Base-by-base conservation (phyloP, 495 filamentous ascomycete species). In the Aspergillus cavernicola region DNA sequence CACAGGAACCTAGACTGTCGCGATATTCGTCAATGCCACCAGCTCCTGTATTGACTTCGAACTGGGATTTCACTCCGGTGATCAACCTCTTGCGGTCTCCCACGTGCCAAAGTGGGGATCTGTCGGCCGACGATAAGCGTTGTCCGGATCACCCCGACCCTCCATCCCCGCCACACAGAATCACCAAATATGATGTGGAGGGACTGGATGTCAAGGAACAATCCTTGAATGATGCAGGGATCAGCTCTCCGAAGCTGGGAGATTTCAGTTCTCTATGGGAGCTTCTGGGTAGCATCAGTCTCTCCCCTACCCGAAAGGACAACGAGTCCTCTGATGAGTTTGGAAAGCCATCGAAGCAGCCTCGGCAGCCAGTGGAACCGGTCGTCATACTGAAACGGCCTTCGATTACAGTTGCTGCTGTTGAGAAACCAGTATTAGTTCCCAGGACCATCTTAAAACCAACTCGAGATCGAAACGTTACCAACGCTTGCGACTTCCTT, bases 1-100 rank as follows among this genome's bases (percentile, higher is more conserved):
- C 37, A 23, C 18, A 40, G 7, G 10, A 40, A 23, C 20, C 19
- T 42, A 16, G 40, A 13, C 10, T 19, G 13, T 43, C 13, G 3
- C 28, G 24, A 39, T 31, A 22, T 37, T 40, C 48, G 51, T 62
- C 58, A 62, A 65, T 65, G 57, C 53, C 53, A 51, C 56, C 64
- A 56, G 63, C 66, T 60, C 35, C 43, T 45, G 23, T 50, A 28
- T 49, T 54, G 18, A 44, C 61, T 50, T 68, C 69, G 37, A 64
- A 56, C 40, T 80, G 77, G 77, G 75, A 77, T 56, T 76, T 80
- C 54, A 62, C 72, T 51, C 65, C 70, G 56, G 77, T 74, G 61
- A 70, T 72, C 56, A 71, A 75, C 57, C 68, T 80, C 39, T 66
- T 78, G n/a, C 58, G 63, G 31, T 71, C 73, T 18, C 70, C 70